A percentile compares a stretch with the other conserved stretches of the same genome.
Evolutionary conservation across 1,139 yeast genomes (phyloP).

Genomic region (Geotrichum klebahnii): DNA sequence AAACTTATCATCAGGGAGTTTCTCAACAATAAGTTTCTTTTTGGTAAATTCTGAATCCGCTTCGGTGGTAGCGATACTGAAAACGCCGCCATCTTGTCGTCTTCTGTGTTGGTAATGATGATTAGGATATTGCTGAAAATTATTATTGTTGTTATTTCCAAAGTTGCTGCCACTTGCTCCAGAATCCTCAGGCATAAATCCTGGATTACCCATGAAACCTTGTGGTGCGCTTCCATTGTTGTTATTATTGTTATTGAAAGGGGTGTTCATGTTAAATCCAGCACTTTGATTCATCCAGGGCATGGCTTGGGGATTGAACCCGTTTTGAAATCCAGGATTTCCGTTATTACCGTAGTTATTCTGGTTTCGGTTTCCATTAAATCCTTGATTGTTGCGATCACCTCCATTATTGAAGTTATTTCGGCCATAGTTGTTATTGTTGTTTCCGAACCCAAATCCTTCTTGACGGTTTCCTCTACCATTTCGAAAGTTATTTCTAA

Average conservation of each 20-base stretch:
- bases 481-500: constrained; percentile 26
- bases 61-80: constrained; percentile 25
- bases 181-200: constrained; percentile 7
- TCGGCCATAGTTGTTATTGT: constrained; percentile 16
- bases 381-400: background rate
- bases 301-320: background rate
- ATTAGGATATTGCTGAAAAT: constrained; percentile 7
- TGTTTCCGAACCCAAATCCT: constrained; percentile 3
- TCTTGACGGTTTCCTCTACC: background rate
- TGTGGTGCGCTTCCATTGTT: constrained; percentile 1
- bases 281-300: background rate
- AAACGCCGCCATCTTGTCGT: constrained; percentile 23
- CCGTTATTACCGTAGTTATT: background rate
- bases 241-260: constrained; percentile 8
- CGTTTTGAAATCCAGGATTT: background rate
- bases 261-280: background rate
- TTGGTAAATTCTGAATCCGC: constrained; percentile 29
- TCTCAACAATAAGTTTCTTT: constrained; percentile 41
- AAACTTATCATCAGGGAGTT: constrained; percentile 44
- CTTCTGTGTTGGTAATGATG: constrained; percentile 22
- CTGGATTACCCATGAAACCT: constrained; percentile 4
- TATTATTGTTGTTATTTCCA: constrained; percentile 4
- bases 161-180: constrained; percentile 11
- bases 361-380: background rate
- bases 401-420: constrained; percentile 17